phyloP scores from a whole-genome alignment of 768 basidiomycete species.

The Boletus rubroflammeus region DNA sequence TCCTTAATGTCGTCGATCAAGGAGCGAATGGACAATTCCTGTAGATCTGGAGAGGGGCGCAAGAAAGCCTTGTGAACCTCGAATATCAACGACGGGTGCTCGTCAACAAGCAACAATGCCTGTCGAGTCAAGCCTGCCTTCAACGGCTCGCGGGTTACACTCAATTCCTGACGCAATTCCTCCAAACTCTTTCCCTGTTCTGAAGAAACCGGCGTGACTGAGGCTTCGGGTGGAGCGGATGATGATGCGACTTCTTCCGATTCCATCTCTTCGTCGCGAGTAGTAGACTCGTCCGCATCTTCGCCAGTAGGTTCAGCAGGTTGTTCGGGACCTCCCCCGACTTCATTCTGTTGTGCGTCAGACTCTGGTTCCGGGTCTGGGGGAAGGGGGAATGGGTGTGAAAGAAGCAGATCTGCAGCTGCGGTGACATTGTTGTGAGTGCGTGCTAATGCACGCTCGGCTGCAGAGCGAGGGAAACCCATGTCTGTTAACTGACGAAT shows the following conservation, averaged over 20 bases:
- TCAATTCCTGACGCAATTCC: constrained; percentile 63
- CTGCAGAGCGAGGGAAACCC: constrained; percentile 92
- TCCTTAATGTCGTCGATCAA: constrained; percentile 75
- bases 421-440: constrained; percentile 85
- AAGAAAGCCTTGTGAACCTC: constrained; percentile 83
- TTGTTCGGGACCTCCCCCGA: constrained; percentile 18
- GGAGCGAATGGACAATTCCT: constrained; percentile 61
- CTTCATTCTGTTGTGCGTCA: constrained; percentile 18
- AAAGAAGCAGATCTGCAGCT: constrained; percentile 83
- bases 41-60: constrained; percentile 54
- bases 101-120: constrained; percentile 78
- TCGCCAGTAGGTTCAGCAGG: constrained; percentile 30
- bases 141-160: constrained; percentile 61
- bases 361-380: constrained; percentile 51
- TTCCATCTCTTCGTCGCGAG: constrained; percentile 29
- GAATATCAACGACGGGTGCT: constrained; percentile 84
- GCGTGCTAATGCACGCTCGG: constrained; percentile 77
- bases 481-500: constrained; percentile 88
- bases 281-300: constrained; percentile 20
- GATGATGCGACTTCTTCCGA: constrained; percentile 19
- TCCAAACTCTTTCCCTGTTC: constrained; percentile 46
- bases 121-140: constrained; percentile 61
- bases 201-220: constrained; percentile 9
- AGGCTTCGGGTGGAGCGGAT: constrained; percentile 15
- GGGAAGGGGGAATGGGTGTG: constrained; percentile 74